Percentiles rank a stretch among this genome's conserved stretches.
Conservation (phyloP, 257 asterid genomes). For the Solanum acaule region DNA sequence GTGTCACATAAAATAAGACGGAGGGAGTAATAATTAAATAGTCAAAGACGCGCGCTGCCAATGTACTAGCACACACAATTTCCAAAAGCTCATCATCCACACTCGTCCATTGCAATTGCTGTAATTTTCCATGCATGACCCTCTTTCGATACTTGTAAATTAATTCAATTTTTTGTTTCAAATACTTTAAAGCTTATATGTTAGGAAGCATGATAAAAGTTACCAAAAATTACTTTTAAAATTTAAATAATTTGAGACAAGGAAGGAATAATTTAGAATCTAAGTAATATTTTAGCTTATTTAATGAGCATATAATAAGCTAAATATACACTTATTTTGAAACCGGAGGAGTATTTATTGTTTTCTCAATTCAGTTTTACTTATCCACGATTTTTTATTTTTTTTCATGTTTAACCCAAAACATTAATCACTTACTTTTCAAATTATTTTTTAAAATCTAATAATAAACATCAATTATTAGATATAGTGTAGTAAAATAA, state of each 20-base stretch:
- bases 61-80: not conserved
- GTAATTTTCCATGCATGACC: not conserved
- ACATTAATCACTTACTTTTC: too few species aligned
- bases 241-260: not conserved
- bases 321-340: not conserved
- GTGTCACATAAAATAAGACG: too few species aligned
- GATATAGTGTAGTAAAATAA: not conserved
- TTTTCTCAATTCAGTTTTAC: not conserved
- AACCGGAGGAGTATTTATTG: not conserved
- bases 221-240: not conserved
- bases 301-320: not conserved
- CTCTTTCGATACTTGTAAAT: not conserved
- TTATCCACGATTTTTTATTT: too few species aligned
- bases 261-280: not conserved
- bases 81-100: not conserved
- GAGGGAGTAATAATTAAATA: not conserved
- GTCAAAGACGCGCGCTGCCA: not conserved
- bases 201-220: not conserved
- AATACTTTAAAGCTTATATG: not conserved
- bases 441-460: too few species aligned
- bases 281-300: not conserved
- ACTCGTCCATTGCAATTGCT: not conserved
- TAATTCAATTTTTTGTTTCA: not conserved
- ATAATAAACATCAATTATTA: too few species aligned
- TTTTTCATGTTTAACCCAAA: too few species aligned